Evolutionary conservation across 306 rosid genomes (phyloP), one percentile per base, ranked within the genome.

Genomic region (Ceratonia siliqua): DNA sequence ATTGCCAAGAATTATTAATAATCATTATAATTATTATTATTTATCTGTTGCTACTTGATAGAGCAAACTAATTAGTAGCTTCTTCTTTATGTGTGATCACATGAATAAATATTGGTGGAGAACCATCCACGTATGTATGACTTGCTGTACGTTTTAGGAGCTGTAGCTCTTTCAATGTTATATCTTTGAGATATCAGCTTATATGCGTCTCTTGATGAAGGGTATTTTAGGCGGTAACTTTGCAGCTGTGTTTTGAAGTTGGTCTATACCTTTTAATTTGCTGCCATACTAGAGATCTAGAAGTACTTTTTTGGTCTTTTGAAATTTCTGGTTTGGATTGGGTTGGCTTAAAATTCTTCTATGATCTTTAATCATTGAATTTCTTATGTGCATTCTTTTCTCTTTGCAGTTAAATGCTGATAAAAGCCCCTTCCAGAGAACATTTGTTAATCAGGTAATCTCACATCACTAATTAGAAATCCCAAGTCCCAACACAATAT

Each of bases 401-500:
- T 79, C 73, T 41, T 72, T 84, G 88, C 98, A 95, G 99, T 89
- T 95, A 85, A 95, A 95, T 87, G 93, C 82, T 62, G 97, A 90
- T 33, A 95, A 95, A 89, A 95, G 99, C 64, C 98, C 98, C 84
- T 92, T 92, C 83, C 97, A 87, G 66, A 87, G 97, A 80, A 95
- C 96, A 20, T 95, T 95, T 87, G 98, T 92, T 78, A 90, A 95
- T 82, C 99, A 95, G 98, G 99, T 95, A 80, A n/a, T 64, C 45
- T 41, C 73, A 62, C 6, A 43, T 35, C 71, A 49, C 64, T 70
- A 73, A 48, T 54, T 62, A 76, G 63, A 68, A 81, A 50, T 77
- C 53, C 58, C 6, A 68, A 81, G 45, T 77, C 53, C 58, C 6
- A 32, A 68, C 5, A 20, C 68, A 76, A 20, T 76, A 49, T 66